Conservation (phyloP, 257 asterid species). For the Nyctanthes arbortristis region DNA sequence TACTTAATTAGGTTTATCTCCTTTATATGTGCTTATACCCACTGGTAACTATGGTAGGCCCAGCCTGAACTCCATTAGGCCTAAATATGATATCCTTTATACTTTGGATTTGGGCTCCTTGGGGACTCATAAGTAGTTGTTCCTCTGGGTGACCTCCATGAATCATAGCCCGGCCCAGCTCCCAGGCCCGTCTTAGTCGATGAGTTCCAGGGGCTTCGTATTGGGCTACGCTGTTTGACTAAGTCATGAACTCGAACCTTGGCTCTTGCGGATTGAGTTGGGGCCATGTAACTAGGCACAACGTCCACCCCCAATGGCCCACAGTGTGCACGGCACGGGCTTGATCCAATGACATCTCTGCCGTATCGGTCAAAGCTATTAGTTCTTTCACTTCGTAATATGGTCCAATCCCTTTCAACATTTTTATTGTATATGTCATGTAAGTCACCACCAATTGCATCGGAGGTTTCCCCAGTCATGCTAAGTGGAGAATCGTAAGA, state of each 20-base stretch:
- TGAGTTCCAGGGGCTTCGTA: conserved; percentile 48
- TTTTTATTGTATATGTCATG: background rate
- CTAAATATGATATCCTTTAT: conserved; percentile 26
- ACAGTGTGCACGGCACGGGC: conserved; percentile 46
- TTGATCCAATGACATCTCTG: conserved; percentile 31
- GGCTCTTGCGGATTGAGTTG: conserved; percentile 83
- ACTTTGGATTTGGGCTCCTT: conserved; percentile 72
- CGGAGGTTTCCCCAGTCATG: conserved; percentile 44
- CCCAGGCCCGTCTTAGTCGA: conserved; percentile 44
- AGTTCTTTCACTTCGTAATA: conserved; percentile 11
- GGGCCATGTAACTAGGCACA: conserved; percentile 84
- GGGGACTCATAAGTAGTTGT: conserved; percentile 41
- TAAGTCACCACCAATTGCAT: conserved; percentile 43
- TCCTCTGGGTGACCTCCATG: conserved; percentile 65
- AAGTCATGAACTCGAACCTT: conserved; percentile 58
- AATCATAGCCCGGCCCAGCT: conserved; percentile 46
- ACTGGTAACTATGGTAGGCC: too few species aligned
- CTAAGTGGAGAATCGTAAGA: conserved; percentile 49
- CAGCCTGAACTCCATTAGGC: conserved; percentile 38
- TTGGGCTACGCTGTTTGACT: conserved; percentile 43
- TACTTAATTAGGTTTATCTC: too few species aligned
- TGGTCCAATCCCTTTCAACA: background rate
- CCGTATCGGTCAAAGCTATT: conserved; percentile 26
- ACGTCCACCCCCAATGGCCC: conserved; percentile 23
- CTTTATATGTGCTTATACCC: too few species aligned